Evolutionary conservation across 2,329 filamentous ascomycete species (phyloP), one percentile per base, ranked within the genome.

Genomic region (Teratosphaeria viscida): DNA sequence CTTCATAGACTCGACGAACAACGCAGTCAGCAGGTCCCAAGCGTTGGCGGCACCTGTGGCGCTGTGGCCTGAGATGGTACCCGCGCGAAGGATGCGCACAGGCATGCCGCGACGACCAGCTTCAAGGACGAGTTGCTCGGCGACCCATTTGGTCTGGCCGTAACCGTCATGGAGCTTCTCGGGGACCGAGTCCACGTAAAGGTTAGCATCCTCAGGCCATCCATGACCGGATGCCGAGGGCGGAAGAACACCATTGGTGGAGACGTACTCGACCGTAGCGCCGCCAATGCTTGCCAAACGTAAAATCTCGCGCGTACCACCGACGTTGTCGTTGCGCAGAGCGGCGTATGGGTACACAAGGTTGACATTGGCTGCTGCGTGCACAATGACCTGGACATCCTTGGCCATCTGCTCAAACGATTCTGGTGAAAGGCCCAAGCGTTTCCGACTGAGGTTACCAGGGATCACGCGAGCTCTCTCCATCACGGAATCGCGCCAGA

Each of bases 281-380:
- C 85, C 85, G 27, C 80, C 81, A 43, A 81, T 79, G 60, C 82
- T 81, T 0, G 88, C 88, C 29, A 92, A 77, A 52, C 88, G 85
- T 57, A 92, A 73, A 47, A 92, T 82, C 70, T 92, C 88, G 52
- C 82, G 78, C 0, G 88, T 91, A n/a, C 89, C 89, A n/a, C 83
- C 84, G 2, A 92, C 86, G 65, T 92, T 92, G 60, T 88, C 83
- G 56, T 81, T 83, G 57, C 88, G 82, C 64, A 92, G 77, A 0
- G 88, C 86, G 52, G 88, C 89, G 65, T 92, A 92, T 0, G 89
- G 88, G 65, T 92, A 92, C 0, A 92, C 87, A 55, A 92, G 77
- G 69, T 90, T 90, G 68, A 92, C 89, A 0, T 85, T 88, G 5
- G 89, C 89, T 29, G 85, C 89, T 39, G 88, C 86, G 69, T 92